Evolutionary conservation across 2,329 filamentous ascomycete genomes (phyloP), one percentile per base, ranked within the genome.

Genomic region (Biscogniauxia mediterranea): DNA sequence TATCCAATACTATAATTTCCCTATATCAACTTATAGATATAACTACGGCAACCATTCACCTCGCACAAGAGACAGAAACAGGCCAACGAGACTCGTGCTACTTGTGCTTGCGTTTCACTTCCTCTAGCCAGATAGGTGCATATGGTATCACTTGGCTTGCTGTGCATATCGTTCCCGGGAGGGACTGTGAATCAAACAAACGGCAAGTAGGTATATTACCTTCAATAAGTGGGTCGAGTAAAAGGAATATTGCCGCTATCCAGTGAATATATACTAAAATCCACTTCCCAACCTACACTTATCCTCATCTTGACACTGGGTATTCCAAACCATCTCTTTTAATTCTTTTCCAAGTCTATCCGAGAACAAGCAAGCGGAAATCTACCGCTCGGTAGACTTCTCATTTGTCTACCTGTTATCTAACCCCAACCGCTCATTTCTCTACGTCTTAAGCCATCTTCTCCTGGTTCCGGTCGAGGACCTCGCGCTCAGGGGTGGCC

Each of bases 391-490:
- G 38, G 3, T 7, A 4, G 13, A 15, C 38, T 17, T 42, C 38
- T n/a, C 13, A n/a, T 11, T 17, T n/a, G 38, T 46, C 15, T 46
- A 17, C 38, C 17, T 46, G 13, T 3, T 11, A n/a, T 46, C 28
- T 13, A 32, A 32, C 11, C 2, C 15, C 15, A 46, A 46, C 13
- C 32, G 7, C 32, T 9, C 32, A 17, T 46, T 46, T 46, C 13
- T 46, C 7, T n/a, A 38, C 13, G 5, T 46, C 49, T 58, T 32
- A 63, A 56, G 52, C 20, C 50, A 28, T 13, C 21, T 66, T 63
- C 15, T 64, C 63, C 32, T 59, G 53, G 21, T 13, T 21, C 20
- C 38, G 38, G 38, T n/a, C 38, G 38, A 46, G 15, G 13, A n/a
- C 28, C 7, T 32, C 28, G 7, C 38, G 55, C 11, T 42, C 52